A percentile compares a stretch with the other conserved stretches of the same genome.
phyloP scores from a whole-genome alignment of 495 filamentous ascomycete genomes.

The Hypoxylon subgilvum region DNA sequence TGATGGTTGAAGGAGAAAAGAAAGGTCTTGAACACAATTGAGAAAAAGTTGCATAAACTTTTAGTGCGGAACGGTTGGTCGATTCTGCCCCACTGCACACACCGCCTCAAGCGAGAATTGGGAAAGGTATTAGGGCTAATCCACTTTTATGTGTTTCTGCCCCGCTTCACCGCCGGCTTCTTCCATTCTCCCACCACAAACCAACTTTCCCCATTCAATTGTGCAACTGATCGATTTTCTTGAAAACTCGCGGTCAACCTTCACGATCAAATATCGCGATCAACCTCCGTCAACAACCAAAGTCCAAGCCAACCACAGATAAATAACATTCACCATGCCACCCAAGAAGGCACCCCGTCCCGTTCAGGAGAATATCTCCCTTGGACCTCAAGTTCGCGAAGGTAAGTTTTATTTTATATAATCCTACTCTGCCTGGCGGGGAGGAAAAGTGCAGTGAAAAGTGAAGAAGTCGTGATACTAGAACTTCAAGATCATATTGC shows the following conservation, averaged over 20 bases:
- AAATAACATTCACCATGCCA: slow-evolving; percentile 65
- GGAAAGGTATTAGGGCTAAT: slow-evolving; percentile 29
- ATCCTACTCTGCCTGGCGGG: too few species aligned
- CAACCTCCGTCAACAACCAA: slow-evolving; percentile 6
- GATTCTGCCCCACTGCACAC: slow-evolving; percentile 3
- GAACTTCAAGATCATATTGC: too few species aligned
- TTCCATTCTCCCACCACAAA: slow-evolving; percentile 15
- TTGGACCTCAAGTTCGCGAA: slow-evolving; percentile 92
- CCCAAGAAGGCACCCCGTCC: slow-evolving; percentile 82
- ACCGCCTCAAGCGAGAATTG: slow-evolving; percentile 28
- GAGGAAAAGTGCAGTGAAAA: too few species aligned
- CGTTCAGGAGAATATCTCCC: slow-evolving; percentile 94
- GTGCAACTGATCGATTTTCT: slow-evolving; percentile 3
- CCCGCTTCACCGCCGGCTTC: slow-evolving; percentile 26
- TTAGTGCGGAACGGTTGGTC: slow-evolving; percentile 17
- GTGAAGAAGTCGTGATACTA: too few species aligned
- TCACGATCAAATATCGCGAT: slow-evolving; percentile 22
- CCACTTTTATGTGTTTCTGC: slow-evolving; percentile 36
- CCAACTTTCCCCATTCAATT: slow-evolving; percentile 24
- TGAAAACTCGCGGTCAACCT: slow-evolving; percentile 28
- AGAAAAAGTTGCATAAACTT: slow-evolving; percentile 18
- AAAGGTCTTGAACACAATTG: slow-evolving; percentile 14
- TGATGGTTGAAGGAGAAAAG: slow-evolving; percentile 18
- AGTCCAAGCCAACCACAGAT: slow-evolving; percentile 25
- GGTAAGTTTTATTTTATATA: slow-evolving; percentile 57